A percentile compares a stretch with the other conserved stretches of the same genome.
These are phyloP conservation scores for Cymbidium sinense DNA, from an alignment of 106 monocot genomes.

Conservation along the genomic window DNA sequence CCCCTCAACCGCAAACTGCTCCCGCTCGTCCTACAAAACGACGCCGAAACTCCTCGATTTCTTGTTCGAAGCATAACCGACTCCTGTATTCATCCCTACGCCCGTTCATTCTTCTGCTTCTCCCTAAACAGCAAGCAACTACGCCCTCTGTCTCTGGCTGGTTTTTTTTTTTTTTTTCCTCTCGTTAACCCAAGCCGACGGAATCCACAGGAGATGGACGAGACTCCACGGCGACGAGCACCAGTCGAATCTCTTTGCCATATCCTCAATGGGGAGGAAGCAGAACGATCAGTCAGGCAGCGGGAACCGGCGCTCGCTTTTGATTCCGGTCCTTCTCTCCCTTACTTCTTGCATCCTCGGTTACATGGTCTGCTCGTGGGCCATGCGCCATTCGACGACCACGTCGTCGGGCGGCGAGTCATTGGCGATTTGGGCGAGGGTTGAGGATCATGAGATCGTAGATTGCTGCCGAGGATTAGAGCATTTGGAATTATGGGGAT, in stretches of 20 bases:
- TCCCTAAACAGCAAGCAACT: no score
- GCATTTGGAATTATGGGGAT: slow-evolving; percentile 77
- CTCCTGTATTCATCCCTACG: no score
- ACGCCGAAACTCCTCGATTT: no score
- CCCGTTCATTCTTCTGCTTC: no score
- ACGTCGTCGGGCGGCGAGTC: background rate
- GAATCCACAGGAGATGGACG: no score
- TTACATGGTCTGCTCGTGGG: slow-evolving; percentile 36
- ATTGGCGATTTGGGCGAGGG: background rate
- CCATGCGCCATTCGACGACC: slow-evolving; percentile 2
- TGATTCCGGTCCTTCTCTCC: slow-evolving; percentile 19
- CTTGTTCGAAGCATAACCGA: no score
- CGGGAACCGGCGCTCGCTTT: slow-evolving; percentile 8
- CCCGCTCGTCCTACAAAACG: no score
- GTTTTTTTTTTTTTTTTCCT: no score
- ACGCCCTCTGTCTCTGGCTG: no score
- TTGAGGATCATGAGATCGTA: slow-evolving; percentile 10
- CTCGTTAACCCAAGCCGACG: no score
- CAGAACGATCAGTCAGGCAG: slow-evolving; percentile 14
- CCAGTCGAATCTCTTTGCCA: background rate
- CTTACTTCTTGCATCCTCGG: slow-evolving; percentile 31
- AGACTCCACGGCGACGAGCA: no score
- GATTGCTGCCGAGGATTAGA: slow-evolving; percentile 80
- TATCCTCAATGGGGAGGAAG: slow-evolving; percentile 25
- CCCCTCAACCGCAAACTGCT: no score